Percentiles rank a stretch among this genome's conserved stretches.
phyloP scores from a whole-genome alignment of 306 rosid genomes.

The Malus sieversii region DNA sequence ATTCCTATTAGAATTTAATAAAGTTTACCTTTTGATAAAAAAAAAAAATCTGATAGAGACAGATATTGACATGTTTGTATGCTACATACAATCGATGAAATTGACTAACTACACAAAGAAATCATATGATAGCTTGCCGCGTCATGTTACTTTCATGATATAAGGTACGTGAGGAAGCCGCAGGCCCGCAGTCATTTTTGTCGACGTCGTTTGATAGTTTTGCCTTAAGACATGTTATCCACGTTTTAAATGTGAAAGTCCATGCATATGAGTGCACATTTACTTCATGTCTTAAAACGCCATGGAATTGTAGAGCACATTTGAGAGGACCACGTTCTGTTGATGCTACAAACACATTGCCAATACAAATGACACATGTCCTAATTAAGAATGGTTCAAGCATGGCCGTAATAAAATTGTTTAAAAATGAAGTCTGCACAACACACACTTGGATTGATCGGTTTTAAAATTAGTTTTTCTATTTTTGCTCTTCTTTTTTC shows the following conservation, averaged over 20 bases:
- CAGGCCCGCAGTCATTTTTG: constrained; percentile 1
- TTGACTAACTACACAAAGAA: background rate
- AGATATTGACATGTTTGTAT: background rate
- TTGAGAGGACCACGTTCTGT: background rate
- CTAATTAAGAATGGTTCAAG: background rate
- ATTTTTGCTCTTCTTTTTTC: background rate
- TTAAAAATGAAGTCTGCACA: background rate
- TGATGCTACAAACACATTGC: background rate
- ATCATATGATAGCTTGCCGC: no score
- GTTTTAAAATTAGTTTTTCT: background rate
- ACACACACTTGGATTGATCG: background rate
- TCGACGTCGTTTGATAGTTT: background rate
- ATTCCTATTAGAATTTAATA: no score
- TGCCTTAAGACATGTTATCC: background rate
- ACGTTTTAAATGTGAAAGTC: constrained; percentile 14
- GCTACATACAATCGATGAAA: background rate
- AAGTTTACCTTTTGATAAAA: no score
- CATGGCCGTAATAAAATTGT: background rate
- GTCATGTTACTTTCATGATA: background rate
- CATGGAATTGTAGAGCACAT: background rate
- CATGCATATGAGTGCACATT: background rate
- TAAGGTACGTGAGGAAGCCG: background rate
- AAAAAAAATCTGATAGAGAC: background rate
- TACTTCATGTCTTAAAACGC: background rate
- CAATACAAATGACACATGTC: background rate